These are phyloP conservation scores for Pyricularia grisea DNA, from an alignment of 2,329 filamentous ascomycete genomes.

Conservation along the genomic window DNA sequence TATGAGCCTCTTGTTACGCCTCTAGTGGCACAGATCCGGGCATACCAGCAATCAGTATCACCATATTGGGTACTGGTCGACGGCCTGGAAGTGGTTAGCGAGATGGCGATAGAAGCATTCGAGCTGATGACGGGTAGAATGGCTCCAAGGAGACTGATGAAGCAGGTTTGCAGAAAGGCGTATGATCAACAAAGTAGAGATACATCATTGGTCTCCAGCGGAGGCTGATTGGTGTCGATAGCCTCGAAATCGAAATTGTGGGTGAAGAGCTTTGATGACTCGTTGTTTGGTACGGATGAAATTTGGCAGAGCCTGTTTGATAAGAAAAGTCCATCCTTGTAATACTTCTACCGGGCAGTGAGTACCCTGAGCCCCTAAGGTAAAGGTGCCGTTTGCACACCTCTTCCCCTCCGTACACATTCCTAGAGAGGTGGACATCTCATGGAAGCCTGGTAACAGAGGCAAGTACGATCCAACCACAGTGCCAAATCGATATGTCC, in stretches of 20 bases:
- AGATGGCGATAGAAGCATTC: slow-evolving; percentile 69
- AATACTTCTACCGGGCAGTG: neutral
- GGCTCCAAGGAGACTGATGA: slow-evolving; percentile 61
- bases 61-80: slow-evolving; percentile 63
- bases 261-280: neutral
- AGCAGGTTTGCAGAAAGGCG: slow-evolving; percentile 39
- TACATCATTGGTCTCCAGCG: slow-evolving; percentile 9
- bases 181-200: slow-evolving; percentile 27
- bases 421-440: neutral
- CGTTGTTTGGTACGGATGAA: neutral
- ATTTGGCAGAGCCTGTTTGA: neutral
- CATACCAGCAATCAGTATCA: slow-evolving; percentile 34
- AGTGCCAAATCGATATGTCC: neutral
- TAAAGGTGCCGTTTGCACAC: neutral
- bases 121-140: slow-evolving; percentile 66
- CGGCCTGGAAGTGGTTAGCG: slow-evolving; percentile 61
- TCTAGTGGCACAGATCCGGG: slow-evolving; percentile 55
- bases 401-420: neutral
- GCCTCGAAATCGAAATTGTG: neutral
- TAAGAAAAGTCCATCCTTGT: neutral
- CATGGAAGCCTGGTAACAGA: neutral
- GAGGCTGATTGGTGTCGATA: neutral
- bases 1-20: slow-evolving; percentile 65
- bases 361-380: neutral
- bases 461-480: neutral